Conservation (phyloP, 208 protist species). For the Acanthamoeba pearcei region DNA sequence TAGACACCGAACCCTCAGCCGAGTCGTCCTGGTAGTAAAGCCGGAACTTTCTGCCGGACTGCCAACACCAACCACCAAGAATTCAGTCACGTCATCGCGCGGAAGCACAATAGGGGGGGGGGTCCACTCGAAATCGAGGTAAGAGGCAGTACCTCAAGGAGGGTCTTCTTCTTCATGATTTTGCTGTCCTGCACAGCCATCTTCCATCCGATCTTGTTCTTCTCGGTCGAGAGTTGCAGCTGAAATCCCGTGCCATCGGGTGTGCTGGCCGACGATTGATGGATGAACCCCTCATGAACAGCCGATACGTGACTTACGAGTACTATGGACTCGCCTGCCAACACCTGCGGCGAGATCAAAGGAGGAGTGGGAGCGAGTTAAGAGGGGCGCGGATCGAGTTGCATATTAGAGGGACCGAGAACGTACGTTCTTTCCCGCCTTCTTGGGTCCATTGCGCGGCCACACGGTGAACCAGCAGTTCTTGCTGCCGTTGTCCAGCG, state of each 20-base stretch:
- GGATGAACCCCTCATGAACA: slow-evolving; percentile 47
- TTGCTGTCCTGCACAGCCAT: slow-evolving; percentile 59
- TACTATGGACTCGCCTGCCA: slow-evolving; percentile 31
- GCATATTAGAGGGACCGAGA: neutral
- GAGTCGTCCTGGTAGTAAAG: slow-evolving; percentile 71
- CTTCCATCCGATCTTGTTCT: slow-evolving; percentile 62
- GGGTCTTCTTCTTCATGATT: slow-evolving; percentile 11
- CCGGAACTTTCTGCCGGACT: slow-evolving; percentile 46
- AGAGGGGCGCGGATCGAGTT: too few relatives aligned
- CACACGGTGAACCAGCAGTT: slow-evolving; percentile 75
- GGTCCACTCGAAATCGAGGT: neutral
- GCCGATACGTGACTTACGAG: slow-evolving; percentile 68
- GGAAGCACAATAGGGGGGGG: too few relatives aligned
- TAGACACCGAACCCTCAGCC: neutral
- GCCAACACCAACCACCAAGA: neutral
- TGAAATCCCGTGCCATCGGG: slow-evolving; percentile 51
- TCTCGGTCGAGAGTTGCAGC: slow-evolving; percentile 28
- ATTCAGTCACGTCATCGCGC: neutral
- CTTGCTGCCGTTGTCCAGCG: slow-evolving; percentile 70
- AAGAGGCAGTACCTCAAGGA: slow-evolving; percentile 45
- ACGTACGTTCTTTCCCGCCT: slow-evolving; percentile 66
- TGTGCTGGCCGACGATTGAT: slow-evolving; percentile 41
- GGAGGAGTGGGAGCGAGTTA: too few relatives aligned
- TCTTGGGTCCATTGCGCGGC: slow-evolving; percentile 56
- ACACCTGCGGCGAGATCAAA: slow-evolving; percentile 1